Conservation (phyloP, 805 yeast species). For the Ogataea glucozyma region DNA sequence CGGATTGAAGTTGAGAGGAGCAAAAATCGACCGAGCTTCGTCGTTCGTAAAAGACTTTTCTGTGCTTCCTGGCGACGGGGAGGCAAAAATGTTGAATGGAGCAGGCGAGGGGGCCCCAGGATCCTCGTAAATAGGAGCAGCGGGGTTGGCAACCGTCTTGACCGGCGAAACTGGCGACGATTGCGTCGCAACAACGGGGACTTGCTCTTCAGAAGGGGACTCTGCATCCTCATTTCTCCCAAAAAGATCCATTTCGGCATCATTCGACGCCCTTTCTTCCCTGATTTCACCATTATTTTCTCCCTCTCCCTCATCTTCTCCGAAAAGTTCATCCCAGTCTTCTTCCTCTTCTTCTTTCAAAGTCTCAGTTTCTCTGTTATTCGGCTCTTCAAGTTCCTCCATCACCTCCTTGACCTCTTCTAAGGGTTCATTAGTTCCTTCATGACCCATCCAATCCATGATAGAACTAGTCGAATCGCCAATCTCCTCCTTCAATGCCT, state of each 20-base stretch:
- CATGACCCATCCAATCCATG: background rate
- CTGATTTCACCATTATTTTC: constrained; percentile 15
- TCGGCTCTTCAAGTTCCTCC: background rate
- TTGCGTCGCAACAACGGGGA: constrained; percentile 1
- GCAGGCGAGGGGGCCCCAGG: constrained; percentile 85
- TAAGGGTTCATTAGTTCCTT: background rate
- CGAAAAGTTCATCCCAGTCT: constrained; percentile 35
- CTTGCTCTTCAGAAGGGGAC: constrained; percentile 9
- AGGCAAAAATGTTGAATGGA: constrained; percentile 48
- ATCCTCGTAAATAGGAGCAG: constrained; percentile 69
- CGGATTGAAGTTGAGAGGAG: constrained; percentile 82
- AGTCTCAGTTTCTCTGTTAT: background rate
- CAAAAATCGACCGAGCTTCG: constrained; percentile 58
- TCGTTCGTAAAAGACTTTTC: constrained; percentile 15
- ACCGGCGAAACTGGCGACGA: constrained; percentile 43
- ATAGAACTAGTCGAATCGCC: background rate
- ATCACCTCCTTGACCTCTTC: background rate
- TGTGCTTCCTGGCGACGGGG: constrained; percentile 30
- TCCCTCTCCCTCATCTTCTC: constrained; percentile 21
- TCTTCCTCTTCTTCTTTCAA: constrained; percentile 22
- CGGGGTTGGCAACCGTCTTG: too few relatives aligned
- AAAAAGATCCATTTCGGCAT: constrained; percentile 12
- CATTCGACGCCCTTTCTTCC: too few relatives aligned
- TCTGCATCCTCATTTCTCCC: constrained; percentile 9
- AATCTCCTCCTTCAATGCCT: too few relatives aligned